Evolutionary conservation across 2,329 filamentous ascomycete species (phyloP).

Genomic region (Aspergillus arachidicola): DNA sequence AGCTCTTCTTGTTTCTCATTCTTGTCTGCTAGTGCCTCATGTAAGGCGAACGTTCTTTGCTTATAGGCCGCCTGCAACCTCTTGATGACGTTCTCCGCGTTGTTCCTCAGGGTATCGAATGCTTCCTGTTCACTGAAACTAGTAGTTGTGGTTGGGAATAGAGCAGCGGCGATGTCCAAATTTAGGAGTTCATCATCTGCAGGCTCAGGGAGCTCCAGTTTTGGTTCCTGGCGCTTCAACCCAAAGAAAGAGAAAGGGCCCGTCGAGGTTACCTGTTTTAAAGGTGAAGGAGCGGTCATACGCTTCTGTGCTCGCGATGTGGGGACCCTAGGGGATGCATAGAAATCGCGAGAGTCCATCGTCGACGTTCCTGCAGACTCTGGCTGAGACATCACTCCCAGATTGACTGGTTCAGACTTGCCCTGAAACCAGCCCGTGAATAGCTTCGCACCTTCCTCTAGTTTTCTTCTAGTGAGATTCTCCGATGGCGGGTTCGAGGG

Average conservation of each 20-base stretch:
- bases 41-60: constrained; percentile 52
- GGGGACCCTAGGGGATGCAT: constrained; percentile 19
- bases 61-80: constrained; percentile 61
- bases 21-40: constrained; percentile 56
- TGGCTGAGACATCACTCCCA: constrained; percentile 37
- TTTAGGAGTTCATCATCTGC: constrained; percentile 58
- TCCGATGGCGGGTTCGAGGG: constrained; percentile 22
- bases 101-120: constrained; percentile 59
- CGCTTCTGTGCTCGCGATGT: constrained; percentile 27
- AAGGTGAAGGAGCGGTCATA: constrained; percentile 32
- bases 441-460: constrained; percentile 37
- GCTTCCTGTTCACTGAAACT: constrained; percentile 55
- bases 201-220: constrained; percentile 35
- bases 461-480: constrained; percentile 31
- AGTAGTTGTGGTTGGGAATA: constrained; percentile 56
- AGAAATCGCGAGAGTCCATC: constrained; percentile 18
- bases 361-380: constrained; percentile 19
- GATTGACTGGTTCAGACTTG: constrained; percentile 52
- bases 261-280: constrained; percentile 38
- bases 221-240: constrained; percentile 34
- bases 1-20: constrained; percentile 63
- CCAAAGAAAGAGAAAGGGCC: constrained; percentile 49
- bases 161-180: constrained; percentile 55
- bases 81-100: constrained; percentile 58
- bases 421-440: constrained; percentile 58